Base-by-base conservation (phyloP, 2,329 filamentous ascomycete species). In the Nemania sp. region DNA sequence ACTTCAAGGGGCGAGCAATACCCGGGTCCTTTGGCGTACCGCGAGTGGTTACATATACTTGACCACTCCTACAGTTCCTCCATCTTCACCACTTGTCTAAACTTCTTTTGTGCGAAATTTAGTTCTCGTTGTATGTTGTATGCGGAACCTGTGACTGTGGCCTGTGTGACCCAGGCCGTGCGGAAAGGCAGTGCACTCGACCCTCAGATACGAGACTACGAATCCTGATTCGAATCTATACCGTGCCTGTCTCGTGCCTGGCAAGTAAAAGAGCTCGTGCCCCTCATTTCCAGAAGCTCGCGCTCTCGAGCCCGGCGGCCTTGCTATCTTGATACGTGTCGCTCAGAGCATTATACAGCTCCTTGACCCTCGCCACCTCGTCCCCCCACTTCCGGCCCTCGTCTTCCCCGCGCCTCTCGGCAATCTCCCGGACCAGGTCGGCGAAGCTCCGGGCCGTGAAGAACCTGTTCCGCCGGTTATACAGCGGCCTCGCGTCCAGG, bases 401-500 rank as follows among this genome's bases (percentile, higher is more conserved):
- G 1, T 46, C 68, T 0, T 66, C 68, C 48, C 78, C 77, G 1
- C 56, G 66, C 0, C 65, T 68, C 32, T 78, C 76, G 1, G 72
- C 64, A 3, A 83, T 64, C 18, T 75, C 73, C 0, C 57, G 69
- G 0, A 79, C 71, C 37, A 83, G 54, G 6, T 81, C 78, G 7
- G 67, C 69, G 2, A 83, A 66, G 56, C 80, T 80, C 47, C 71
- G 74, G 0, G 78, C 77, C 10, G 67, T 71, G 59, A 86, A 86
- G 72, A 86, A 86, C 72, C 80, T 82, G 67, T 86, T 87, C 2
- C 62, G 71, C n/a, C 77, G 75, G 59, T 86, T 86, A 59, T 86
- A 86, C 50, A 86, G 71, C 17, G 77, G 74, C 11, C 81, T 73
- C 1, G 51, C 60, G 1, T 68, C 68, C 15, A 82, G 63, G 4